These are phyloP conservation scores for Chlorella sp. DNA, from an alignment of 139 green algal species.

Conservation along the genomic window DNA sequence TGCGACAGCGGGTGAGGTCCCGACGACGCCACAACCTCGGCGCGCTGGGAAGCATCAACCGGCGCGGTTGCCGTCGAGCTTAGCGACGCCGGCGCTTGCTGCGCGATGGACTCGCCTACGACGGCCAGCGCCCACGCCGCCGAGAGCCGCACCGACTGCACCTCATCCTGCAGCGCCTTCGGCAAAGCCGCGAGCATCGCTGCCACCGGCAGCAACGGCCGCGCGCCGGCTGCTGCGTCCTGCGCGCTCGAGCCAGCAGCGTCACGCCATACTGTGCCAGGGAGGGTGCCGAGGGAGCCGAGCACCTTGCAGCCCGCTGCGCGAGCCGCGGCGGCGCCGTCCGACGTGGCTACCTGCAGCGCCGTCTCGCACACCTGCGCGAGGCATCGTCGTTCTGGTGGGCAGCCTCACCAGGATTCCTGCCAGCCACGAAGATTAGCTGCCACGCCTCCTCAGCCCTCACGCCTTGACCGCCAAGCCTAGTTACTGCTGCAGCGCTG, in stretches of 20 bases:
- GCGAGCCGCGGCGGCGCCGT: constrained; percentile 29
- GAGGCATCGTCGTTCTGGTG: no score
- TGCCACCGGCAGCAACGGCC: background rate
- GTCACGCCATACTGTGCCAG: background rate
- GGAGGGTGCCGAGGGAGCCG: constrained; percentile 1
- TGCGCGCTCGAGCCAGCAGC: background rate
- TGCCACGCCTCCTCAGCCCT: background rate
- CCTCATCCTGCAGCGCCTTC: constrained; percentile 3
- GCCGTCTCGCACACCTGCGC: no score
- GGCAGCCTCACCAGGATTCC: background rate
- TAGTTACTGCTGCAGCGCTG: constrained; percentile 7
- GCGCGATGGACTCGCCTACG: constrained; percentile 29
- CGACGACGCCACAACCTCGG: no score
- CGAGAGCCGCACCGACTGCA: constrained; percentile 43
- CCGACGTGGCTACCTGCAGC: background rate
- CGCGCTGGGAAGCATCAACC: no score
- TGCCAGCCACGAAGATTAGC: background rate
- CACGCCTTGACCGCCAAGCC: constrained; percentile 1
- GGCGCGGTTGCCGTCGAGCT: no score
- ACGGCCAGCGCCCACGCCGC: constrained; percentile 48
- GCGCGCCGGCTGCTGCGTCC: no score
- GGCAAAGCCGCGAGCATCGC: background rate
- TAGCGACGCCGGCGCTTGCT: no score
- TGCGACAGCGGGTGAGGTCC: no score
- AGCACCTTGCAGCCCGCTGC: constrained; percentile 42